Conservation (phyloP, 2,329 filamentous ascomycete species). For the Fusarium sororula region DNA sequence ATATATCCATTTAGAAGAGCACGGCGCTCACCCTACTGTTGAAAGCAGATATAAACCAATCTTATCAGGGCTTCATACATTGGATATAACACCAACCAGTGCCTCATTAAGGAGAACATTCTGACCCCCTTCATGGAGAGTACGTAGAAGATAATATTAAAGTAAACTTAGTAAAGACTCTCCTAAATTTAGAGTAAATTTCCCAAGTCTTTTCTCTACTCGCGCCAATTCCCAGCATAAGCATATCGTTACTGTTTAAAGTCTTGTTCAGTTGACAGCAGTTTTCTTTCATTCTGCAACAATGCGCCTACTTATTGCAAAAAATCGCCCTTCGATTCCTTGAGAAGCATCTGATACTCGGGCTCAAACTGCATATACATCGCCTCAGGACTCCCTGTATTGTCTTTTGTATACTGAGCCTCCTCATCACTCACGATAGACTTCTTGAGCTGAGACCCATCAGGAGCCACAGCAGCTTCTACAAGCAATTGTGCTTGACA, state of each 20-base stretch:
- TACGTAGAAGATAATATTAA: too few relatives aligned
- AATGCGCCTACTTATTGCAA: not conserved
- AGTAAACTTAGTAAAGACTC: too few relatives aligned
- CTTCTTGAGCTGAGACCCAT: constrained; percentile 45
- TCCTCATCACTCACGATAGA: constrained; percentile 53
- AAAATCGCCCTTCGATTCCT: constrained; percentile 29
- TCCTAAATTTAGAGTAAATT: too few relatives aligned
- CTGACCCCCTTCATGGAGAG: not conserved
- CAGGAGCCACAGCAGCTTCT: constrained; percentile 63
- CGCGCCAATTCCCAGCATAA: not conserved
- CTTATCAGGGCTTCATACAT: not conserved
- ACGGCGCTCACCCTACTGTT: too few relatives aligned
- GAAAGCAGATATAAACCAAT: not conserved
- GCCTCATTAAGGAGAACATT: not conserved
- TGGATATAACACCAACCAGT: not conserved
- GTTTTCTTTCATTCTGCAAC: not conserved
- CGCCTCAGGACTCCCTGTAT: constrained; percentile 35
- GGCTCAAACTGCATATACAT: constrained; percentile 42
- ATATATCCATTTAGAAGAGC: not conserved
- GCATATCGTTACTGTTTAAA: not conserved
- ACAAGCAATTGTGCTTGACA: constrained; percentile 73
- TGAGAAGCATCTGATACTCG: constrained; percentile 32
- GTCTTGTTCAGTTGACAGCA: not conserved
- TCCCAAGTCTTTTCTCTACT: too few relatives aligned
- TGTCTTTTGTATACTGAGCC: constrained; percentile 47